A percentile compares a stretch with the other conserved stretches of the same genome.
These are phyloP conservation scores for Leishmania aethiopica DNA, from an alignment of 208 protist species.

Conservation along the genomic window DNA sequence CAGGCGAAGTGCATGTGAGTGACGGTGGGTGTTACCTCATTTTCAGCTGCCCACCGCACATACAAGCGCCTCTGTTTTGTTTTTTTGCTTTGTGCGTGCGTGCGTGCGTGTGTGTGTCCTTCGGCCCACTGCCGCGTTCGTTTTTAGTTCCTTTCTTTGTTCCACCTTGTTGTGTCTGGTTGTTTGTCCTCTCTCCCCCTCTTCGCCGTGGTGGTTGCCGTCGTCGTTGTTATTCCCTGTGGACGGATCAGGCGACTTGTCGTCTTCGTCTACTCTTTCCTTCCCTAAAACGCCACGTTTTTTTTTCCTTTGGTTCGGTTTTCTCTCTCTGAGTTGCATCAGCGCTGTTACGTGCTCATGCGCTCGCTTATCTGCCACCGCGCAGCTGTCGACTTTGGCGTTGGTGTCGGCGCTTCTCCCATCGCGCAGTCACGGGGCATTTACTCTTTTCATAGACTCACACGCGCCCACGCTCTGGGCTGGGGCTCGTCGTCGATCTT, in stretches of 20 bases:
- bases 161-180: neutral
- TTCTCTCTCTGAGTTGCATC: neutral
- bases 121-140: neutral
- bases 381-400: neutral
- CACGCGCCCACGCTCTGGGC: conserved; percentile 2
- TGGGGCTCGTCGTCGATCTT: neutral
- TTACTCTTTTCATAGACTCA: conserved; percentile 26
- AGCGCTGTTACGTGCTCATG: conserved; percentile 1
- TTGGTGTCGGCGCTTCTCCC: neutral
- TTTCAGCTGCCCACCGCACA: neutral
- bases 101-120: neutral
- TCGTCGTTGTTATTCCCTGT: neutral
- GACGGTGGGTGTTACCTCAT: neutral
- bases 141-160: neutral
- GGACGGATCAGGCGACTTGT: neutral
- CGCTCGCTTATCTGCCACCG: conserved; percentile 17
- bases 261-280: neutral
- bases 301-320: neutral
- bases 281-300: neutral
- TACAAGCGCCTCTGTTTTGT: neutral
- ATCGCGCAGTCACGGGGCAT: conserved; percentile 8
- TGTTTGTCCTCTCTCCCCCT: neutral
- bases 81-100: neutral
- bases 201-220: neutral
- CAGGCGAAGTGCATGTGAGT: neutral